Evolutionary conservation across 2,329 filamentous ascomycete species (phyloP).

Genomic region (Diatrype stigma): DNA sequence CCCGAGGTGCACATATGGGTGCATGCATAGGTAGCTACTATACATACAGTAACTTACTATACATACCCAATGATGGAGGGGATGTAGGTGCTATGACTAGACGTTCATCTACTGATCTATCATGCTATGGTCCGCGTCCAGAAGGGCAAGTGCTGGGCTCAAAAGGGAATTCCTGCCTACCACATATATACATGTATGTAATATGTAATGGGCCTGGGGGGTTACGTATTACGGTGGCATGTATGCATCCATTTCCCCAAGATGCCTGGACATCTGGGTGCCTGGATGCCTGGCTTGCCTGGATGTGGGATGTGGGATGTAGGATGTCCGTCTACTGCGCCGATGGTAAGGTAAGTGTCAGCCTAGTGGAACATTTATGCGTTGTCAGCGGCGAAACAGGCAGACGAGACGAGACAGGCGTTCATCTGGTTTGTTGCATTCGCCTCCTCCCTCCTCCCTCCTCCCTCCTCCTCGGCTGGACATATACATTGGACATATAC

Average conservation of each 20-base stretch:
- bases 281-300: too few species aligned
- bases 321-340: not conserved
- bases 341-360: not conserved
- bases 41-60: too few species aligned
- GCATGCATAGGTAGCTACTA: too few species aligned
- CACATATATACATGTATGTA: not conserved
- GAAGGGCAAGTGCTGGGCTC: not conserved
- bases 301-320: too few species aligned
- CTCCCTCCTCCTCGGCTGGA: not conserved
- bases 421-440: not conserved
- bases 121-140: not conserved
- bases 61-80: too few species aligned
- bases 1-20: too few species aligned
- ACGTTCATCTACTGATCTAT: not conserved
- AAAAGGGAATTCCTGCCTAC: not conserved
- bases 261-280: too few species aligned
- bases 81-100: not conserved
- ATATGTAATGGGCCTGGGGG: not conserved
- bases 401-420: not conserved
- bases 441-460: too few species aligned
- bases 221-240: not conserved
- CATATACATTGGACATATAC: not conserved
- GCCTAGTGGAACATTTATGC: not conserved
- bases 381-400: not conserved
- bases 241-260: not conserved